phyloP scores from a whole-genome alignment of 2,329 filamentous ascomycete species.

The Penicillium sclerotiorum region DNA sequence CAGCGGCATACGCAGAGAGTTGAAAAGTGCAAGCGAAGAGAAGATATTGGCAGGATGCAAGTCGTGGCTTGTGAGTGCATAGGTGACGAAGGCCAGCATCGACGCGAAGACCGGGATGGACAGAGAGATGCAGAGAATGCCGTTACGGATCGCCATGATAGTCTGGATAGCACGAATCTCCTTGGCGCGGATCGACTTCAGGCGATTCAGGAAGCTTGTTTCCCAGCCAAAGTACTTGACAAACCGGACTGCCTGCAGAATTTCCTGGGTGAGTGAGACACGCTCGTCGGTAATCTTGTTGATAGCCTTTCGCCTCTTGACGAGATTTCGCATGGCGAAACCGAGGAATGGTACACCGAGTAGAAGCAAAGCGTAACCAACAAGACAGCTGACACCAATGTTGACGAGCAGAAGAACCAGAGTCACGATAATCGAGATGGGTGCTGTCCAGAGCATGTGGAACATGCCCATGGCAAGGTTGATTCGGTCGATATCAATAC shows the following conservation, averaged over 20 bases:
- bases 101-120: slow-evolving; percentile 88
- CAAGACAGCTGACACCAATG: slow-evolving; percentile 83
- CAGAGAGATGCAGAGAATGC: slow-evolving; percentile 80
- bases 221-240: slow-evolving; percentile 99
- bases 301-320: slow-evolving; percentile 74
- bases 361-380: slow-evolving; percentile 81
- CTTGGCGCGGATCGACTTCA: slow-evolving; percentile 70
- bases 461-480: slow-evolving; percentile 87
- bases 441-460: slow-evolving; percentile 88
- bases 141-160: slow-evolving; percentile 79
- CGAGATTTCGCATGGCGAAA: slow-evolving; percentile 73
- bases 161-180: slow-evolving; percentile 86
- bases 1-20: slow-evolving; percentile 83
- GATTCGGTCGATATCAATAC: slow-evolving; percentile 89
- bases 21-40: slow-evolving; percentile 92
- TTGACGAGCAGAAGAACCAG: slow-evolving; percentile 82
- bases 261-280: slow-evolving; percentile 89
- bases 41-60: slow-evolving; percentile 80
- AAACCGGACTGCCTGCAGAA: slow-evolving; percentile 85
- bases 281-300: slow-evolving; percentile 94
- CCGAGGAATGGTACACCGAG: slow-evolving; percentile 78
- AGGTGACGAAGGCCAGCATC: slow-evolving; percentile 91
- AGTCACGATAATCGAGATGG: slow-evolving; percentile 75
- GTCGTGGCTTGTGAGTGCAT: slow-evolving; percentile 63
- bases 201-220: slow-evolving; percentile 75